Evolutionary conservation across 345 rosid species (phyloP), one percentile per base, ranked within the genome.

Genomic region (Xanthoceras sorbifolium): DNA sequence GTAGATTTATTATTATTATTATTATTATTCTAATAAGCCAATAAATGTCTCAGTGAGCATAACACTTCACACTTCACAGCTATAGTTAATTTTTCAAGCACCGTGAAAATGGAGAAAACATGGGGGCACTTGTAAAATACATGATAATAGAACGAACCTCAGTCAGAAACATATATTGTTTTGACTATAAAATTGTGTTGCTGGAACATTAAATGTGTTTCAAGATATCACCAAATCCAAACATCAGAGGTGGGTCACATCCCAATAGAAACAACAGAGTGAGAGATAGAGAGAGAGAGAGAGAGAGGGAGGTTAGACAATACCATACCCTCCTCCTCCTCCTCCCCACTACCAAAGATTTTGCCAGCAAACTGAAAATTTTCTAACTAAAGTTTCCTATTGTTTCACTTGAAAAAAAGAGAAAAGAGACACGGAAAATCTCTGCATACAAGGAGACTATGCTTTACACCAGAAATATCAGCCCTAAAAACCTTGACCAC

Each of bases 351-450:
- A 36, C 22, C 9, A 17, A 46, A 74, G 29, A 69, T 76, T 71
- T 75, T 70, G 25, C 70, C 38, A 72, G 50, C 78, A 50, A 64
- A 61, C 50, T 68, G 74, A 66, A 74, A 77, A 68, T 76, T 46
- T 77, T 76, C 86, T 81, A 79, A 73, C 82, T 83, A 85, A 61
- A 75, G 15, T 67, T 79, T 52, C 70, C 80, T 83, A 77, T 69
- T 68, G 8, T 67, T 78, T 72, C 62, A 74, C 71, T 72, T 40
- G n/a, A n/a, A n/a, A 65, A 67, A 75, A 44, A 59, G 22, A 18
- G 62, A n/a, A 59, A 72, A 71, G 63, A 55, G 28, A 50, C 34
- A 38, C 8, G 55, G 15, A 64, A 73, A 52, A 83, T 76, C 77
- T 76, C 80, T 78, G 83, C 83, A 76, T 54, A 26, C 59, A 74